Evolutionary conservation across 768 basidiomycete species (phyloP).

Genomic region (Lactifluus volemus): DNA sequence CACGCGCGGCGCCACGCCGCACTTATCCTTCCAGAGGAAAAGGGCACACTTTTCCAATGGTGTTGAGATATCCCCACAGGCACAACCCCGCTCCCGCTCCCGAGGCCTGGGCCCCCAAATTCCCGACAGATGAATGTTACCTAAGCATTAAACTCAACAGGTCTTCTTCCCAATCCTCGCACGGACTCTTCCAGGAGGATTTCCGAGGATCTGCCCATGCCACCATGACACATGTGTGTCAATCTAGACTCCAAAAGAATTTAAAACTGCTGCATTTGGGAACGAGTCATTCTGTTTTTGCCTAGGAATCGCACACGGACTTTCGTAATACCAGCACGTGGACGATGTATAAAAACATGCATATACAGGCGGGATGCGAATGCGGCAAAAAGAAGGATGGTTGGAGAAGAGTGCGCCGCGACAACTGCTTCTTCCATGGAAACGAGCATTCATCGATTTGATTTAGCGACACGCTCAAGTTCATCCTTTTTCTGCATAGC

Average conservation of each 20-base stretch:
- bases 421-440: slow-evolving; percentile 9
- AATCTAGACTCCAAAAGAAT: slow-evolving; percentile 3
- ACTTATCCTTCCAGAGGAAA: neutral
- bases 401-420: neutral
- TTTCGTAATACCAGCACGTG: slow-evolving; percentile 9
- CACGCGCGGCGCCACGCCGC: neutral
- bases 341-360: slow-evolving; percentile 5
- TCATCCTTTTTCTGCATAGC: slow-evolving; percentile 88
- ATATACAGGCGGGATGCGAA: slow-evolving; percentile 2
- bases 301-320: neutral
- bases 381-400: slow-evolving; percentile 3
- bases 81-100: neutral
- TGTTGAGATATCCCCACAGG: slow-evolving; percentile 5
- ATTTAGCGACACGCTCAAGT: slow-evolving; percentile 99
- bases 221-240: slow-evolving; percentile 6
- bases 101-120: slow-evolving; percentile 3
- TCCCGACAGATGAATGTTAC: neutral
- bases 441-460: slow-evolving; percentile 78
- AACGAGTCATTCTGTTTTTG: slow-evolving; percentile 2
- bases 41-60: neutral
- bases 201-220: slow-evolving; percentile 6
- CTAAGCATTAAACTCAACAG: neutral
- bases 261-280: slow-evolving; percentile 6
- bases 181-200: neutral
- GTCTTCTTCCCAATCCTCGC: neutral